Evolutionary conservation across 257 asterid genomes (phyloP).

Genomic region (Cinchona pubescens): DNA sequence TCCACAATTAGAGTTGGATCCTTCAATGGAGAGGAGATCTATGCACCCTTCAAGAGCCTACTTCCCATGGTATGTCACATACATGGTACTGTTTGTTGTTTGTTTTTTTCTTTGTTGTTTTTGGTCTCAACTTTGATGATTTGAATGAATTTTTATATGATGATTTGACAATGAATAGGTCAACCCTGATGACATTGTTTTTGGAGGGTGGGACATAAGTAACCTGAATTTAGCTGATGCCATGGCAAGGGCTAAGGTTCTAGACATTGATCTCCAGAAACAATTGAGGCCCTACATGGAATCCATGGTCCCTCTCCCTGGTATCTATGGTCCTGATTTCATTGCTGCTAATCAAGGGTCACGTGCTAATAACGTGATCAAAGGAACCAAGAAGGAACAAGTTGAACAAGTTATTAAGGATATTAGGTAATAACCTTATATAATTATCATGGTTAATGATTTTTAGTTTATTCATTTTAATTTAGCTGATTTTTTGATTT

Average conservation of each 20-base stretch:
- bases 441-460: background rate
- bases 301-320: constrained; percentile 97
- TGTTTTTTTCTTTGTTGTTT: too few species aligned
- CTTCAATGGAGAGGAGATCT: constrained; percentile 93
- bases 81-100: too few species aligned
- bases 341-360: constrained; percentile 96
- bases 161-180: constrained; percentile 49
- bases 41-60: constrained; percentile 94
- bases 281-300: constrained; percentile 98
- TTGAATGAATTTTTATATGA: background rate
- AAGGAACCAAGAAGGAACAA: constrained; percentile 85
- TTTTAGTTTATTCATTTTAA: too few species aligned
- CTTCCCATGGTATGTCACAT: constrained; percentile 93
- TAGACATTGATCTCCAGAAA: constrained; percentile 89
- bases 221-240: constrained; percentile 94
- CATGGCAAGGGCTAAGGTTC: constrained; percentile 90
- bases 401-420: constrained; percentile 73
- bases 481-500: background rate
- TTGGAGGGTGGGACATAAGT: constrained; percentile 99
- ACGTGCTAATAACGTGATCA: constrained; percentile 83
- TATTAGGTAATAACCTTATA: constrained; percentile 48
- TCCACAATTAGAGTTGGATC: constrained; percentile 89
- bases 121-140: background rate
- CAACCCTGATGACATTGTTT: constrained; percentile 81
- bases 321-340: constrained; percentile 92